Evolutionary conservation across 805 yeast species (phyloP), one percentile per base, ranked within the genome.

Genomic region (Brettanomyces anomalus): DNA sequence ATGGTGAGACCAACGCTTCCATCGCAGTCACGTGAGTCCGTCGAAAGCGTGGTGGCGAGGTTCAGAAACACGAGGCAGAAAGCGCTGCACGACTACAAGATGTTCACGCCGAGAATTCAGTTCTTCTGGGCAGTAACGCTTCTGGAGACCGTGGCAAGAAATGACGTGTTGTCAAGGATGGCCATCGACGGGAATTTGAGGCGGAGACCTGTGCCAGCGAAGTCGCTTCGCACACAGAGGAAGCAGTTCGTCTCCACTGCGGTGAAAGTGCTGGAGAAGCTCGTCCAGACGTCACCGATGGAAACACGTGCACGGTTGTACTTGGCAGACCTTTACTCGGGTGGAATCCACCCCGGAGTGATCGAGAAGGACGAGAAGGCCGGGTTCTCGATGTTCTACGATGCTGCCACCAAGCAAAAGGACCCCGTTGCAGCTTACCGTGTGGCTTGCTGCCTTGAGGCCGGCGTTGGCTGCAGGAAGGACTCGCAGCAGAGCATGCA

Each of bases 381-480:
- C 50, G 88, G 89, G 3, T 77, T 75, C 51, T 77, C 75, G 46
- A 65, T 70, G 40, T 84, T 82, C 57, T 51, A 61, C 26, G 74
- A 72, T 45, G 81, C 87, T 1, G 82, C 86, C 5, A 45, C 46
- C 7, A 64, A 65, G 38, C 68, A 68, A 35, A 71, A 74, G 17
- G 79, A 79, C 52, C 68, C 77, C 0, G 74, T 74, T 42, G 81
- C 85, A 8, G 70, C 79, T 45, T 84, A 80, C 61, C 64, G 90
- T 39, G 72, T 79, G 1, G 93, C 83, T 1, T 82, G 82, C 28
- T 77, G 86, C 53, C 71, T 71, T 52, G 93, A 85, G 56, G 66
- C 81, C 56, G 81, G 85, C 15, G 69, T 74, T 45, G 82, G 83
- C 2, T 64, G 72, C 20, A 51, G 62, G 43, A 55, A 65, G 34